Base-by-base conservation (phyloP, 805 yeast species). In the Pichia deserticola region DNA sequence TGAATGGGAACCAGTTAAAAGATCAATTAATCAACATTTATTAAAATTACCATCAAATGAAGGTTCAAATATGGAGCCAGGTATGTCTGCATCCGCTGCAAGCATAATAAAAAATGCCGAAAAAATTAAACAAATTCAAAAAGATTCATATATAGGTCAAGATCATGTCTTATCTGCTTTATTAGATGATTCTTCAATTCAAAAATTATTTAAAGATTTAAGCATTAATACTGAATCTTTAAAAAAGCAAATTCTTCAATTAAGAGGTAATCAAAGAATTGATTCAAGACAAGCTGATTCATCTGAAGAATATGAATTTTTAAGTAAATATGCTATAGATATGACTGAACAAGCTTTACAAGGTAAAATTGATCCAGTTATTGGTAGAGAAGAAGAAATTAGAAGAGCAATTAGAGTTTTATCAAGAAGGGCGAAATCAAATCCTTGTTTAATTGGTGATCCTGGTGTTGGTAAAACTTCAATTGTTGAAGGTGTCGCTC, bases 391-490 rank as follows among this genome's bases (percentile, higher is more conserved):
- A 67, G 99, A 93, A 69, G 99, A 93, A 71, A 93, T 93, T 57
- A 80, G 98, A 71, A 78, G 97, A 57, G 88, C 96, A 34, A 92
- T 93, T 52, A 79, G 98, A 54, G 96, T 93, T 4, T 75, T 93
- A 53, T 90, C 99, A n/a, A 84, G 99, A 72, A 82, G 99, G 71
- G 87, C 96, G 40, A 93, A 93, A 70, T 90, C 97, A 7, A 93
- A 93, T 65, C 96, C 98, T 13, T 93, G 96, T 60, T 72, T 93
- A 52, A 89, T 93, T 61, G 99, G 99, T 76, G 99, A 93, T 62
- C 97, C 99, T 40, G 99, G 99, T 81, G 97, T 93, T 48, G 99
- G 99, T 76, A 93, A 93, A 72, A 93, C 99, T 37, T 87, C 96
- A 33, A 92, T 93, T 60, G 96, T 93, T 47, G 99, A 93, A 72